A percentile compares a stretch with the other conserved stretches of the same genome.
Evolutionary conservation across 495 filamentous ascomycete species (phyloP).

Genomic region (Venustampulla echinocandica): DNA sequence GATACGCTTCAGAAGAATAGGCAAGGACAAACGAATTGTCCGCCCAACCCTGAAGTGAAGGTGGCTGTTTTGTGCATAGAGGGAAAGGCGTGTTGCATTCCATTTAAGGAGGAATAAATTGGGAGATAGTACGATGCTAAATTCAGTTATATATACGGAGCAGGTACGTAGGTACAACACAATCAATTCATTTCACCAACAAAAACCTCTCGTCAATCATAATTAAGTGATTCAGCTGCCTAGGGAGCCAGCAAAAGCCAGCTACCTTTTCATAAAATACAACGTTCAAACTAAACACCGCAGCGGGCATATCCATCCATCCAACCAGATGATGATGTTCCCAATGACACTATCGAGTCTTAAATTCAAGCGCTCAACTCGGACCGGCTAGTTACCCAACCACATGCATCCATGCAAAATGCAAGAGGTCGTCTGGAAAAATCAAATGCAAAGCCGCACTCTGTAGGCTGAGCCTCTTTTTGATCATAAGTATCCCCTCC

Average conservation of each 20-base stretch:
- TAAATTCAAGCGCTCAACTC: background rate
- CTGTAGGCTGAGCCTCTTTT: no score
- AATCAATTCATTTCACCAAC: no score
- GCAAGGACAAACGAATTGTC: background rate
- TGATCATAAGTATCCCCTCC: no score
- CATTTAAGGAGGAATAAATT: background rate
- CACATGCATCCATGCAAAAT: background rate
- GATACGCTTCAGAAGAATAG: no score
- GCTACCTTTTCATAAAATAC: conserved; percentile 1
- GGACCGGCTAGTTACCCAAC: background rate
- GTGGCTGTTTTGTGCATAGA: background rate
- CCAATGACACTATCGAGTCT: background rate
- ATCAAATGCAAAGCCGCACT: no score
- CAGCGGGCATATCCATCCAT: background rate
- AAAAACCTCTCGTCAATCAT: no score
- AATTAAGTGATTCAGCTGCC: no score
- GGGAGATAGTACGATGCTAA: no score
- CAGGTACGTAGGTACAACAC: no score
- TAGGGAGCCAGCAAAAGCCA: no score
- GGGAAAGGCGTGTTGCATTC: background rate
- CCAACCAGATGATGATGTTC: background rate
- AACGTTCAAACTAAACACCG: background rate
- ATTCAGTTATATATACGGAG: no score
- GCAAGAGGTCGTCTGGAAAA: no score
- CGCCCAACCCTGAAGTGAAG: background rate